phyloP scores from a whole-genome alignment of 371 early-diverging fungal genomes.

The Blastocladiella emersonii region DNA sequence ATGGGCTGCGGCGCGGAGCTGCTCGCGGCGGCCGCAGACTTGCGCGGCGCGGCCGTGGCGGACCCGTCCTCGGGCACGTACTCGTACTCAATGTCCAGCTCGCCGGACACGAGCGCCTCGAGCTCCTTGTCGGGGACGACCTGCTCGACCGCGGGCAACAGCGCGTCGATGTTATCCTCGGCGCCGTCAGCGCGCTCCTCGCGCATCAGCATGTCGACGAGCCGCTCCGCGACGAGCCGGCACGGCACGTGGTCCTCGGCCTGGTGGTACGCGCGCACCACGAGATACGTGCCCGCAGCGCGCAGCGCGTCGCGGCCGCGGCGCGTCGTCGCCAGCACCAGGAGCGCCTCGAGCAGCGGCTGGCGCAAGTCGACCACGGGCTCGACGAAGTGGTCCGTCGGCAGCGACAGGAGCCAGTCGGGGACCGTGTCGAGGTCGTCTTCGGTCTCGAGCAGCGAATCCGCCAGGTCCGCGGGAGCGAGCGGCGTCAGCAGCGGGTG shows the following conservation, averaged over 20 bases:
- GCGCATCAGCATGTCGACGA: constrained; percentile 76
- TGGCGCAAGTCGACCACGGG: constrained; percentile 53
- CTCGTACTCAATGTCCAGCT: neutral
- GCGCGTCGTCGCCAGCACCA: constrained; percentile 59
- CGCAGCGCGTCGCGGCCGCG: constrained; percentile 66
- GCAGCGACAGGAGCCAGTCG: neutral
- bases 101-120: neutral
- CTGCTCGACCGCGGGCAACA: constrained; percentile 10
- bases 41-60: neutral
- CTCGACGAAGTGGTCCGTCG: constrained; percentile 28
- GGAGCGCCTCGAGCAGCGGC: constrained; percentile 60
- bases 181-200: constrained; percentile 50
- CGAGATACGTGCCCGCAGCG: constrained; percentile 65
- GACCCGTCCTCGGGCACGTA: neutral
- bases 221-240: constrained; percentile 49
- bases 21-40: neutral
- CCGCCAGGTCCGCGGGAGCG: neutral
- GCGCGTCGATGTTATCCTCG: constrained; percentile 9
- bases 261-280: constrained; percentile 74
- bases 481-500: constrained; percentile 1
- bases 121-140: constrained; percentile 8
- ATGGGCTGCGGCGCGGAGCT: neutral
- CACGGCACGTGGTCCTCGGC: constrained; percentile 36
- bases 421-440: constrained; percentile 1
- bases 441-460: neutral